Conservation (phyloP, 1,284 basidiomycete species). For the Irpex rosettiformis region DNA sequence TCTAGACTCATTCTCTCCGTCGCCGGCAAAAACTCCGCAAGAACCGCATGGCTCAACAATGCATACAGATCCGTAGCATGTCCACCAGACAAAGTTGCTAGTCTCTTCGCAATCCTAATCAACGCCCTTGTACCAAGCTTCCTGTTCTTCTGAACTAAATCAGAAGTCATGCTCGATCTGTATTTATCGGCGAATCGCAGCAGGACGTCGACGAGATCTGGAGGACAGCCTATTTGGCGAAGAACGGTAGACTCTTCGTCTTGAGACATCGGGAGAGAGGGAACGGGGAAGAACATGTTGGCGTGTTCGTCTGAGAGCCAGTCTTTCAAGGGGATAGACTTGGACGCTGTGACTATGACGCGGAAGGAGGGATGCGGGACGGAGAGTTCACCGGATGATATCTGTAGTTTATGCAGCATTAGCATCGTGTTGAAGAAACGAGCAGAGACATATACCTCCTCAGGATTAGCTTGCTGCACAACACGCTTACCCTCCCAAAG, state of each 20-base stretch:
- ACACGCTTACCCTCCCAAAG: conserved; percentile 60
- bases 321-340: conserved; percentile 56
- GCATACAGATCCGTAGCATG: conserved; percentile 36
- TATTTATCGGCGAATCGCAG: conserved; percentile 53
- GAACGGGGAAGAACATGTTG: conserved; percentile 65
- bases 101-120: conserved; percentile 48
- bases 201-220: conserved; percentile 17
- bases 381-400: conserved; percentile 39
- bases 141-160: conserved; percentile 55
- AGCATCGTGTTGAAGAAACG: too few relatives aligned
- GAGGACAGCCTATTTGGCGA: conserved; percentile 22
- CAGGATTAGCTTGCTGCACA: conserved; percentile 41
- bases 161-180: conserved; percentile 46
- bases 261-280: conserved; percentile 53
- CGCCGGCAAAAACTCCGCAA: conserved; percentile 58
- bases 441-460: conserved; percentile 37
- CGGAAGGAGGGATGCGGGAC: conserved; percentile 56
- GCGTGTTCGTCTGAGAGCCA: conserved; percentile 64
- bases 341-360: conserved; percentile 57
- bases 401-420: too few relatives aligned
- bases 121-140: conserved; percentile 59
- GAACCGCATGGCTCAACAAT: conserved; percentile 46
- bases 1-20: conserved; percentile 54
- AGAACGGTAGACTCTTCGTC: conserved; percentile 36
- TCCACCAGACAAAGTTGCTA: conserved; percentile 43